Conservation (phyloP, 306 rosid species). For the Cicer pinnatifidum region DNA sequence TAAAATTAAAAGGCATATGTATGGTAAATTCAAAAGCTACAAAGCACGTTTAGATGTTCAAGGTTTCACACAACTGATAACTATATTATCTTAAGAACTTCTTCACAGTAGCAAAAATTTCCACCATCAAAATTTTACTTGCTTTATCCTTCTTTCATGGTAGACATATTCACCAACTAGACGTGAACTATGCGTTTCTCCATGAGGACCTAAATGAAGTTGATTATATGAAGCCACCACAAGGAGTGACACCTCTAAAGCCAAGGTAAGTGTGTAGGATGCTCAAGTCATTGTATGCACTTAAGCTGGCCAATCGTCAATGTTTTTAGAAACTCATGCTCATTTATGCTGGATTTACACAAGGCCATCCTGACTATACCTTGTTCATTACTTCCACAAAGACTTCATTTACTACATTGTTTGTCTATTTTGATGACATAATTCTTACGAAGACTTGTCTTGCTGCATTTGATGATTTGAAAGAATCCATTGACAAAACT, state of each 20-base stretch:
- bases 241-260: background rate
- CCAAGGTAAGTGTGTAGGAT: background rate
- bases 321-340: background rate
- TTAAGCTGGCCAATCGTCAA: background rate
- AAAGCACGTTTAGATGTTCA: background rate
- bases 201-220: background rate
- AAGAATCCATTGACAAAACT: no score
- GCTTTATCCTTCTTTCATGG: background rate
- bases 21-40: background rate
- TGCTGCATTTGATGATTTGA: no score
- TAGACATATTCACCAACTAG: background rate
- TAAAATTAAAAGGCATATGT: background rate
- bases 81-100: no score
- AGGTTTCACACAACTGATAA: background rate
- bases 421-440: no score
- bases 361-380: no score
- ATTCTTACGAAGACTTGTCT: no score
- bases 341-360: no score
- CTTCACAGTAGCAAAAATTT: background rate
- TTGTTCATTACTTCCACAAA: no score
- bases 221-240: background rate
- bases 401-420: no score
- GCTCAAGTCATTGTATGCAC: background rate
- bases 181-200: background rate
- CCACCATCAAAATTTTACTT: background rate